Percentiles rank a stretch among this genome's conserved stretches.
phyloP scores from a whole-genome alignment of 495 filamentous ascomycete species.

The Tuber microsphaerosporum region DNA sequence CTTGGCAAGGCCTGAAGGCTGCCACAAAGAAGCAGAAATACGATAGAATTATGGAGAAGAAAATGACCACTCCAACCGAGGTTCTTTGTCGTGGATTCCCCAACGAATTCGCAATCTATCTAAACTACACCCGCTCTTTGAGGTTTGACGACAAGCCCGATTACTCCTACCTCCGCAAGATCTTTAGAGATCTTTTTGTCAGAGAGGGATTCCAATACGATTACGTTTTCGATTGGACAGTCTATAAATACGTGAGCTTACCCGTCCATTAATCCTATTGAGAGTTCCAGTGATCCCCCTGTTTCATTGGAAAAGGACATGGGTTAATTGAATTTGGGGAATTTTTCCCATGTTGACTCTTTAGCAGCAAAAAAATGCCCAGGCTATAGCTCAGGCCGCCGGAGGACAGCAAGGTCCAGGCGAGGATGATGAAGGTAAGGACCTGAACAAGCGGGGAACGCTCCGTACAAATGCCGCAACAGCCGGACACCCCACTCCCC shows the following conservation, averaged over 20 bases:
- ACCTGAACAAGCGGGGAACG: constrained; percentile 63
- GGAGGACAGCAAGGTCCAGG: constrained; percentile 57
- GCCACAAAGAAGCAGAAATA: constrained; percentile 99
- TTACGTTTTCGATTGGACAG: constrained; percentile 99
- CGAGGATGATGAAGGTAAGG: constrained; percentile 54
- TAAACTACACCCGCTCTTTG: constrained; percentile 98
- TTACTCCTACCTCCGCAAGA: constrained; percentile 99
- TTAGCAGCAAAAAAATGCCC: constrained; percentile 80
- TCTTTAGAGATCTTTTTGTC: constrained; percentile 99
- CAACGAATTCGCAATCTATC: constrained; percentile 98
- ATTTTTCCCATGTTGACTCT: constrained; percentile 24
- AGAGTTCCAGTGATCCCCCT: not conserved
- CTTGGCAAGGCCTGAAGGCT: constrained; percentile 99
- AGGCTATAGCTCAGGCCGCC: constrained; percentile 72
- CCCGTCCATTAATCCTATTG: not conserved
- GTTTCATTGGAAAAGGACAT: constrained; percentile 11
- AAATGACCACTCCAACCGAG: constrained; percentile 99
- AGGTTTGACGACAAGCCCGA: constrained; percentile 99
- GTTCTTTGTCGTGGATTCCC: constrained; percentile 98
- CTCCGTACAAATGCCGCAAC: constrained; percentile 54
- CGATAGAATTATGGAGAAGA: constrained; percentile 99
- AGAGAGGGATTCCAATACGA: constrained; percentile 99
- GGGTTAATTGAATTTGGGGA: constrained; percentile 29
- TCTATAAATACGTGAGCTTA: constrained; percentile 78
- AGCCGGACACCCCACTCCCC: constrained; percentile 55